Evolutionary conservation across 2,329 filamentous ascomycete genomes (phyloP).

Genomic region (Phyllosticta paracitricarpa): DNA sequence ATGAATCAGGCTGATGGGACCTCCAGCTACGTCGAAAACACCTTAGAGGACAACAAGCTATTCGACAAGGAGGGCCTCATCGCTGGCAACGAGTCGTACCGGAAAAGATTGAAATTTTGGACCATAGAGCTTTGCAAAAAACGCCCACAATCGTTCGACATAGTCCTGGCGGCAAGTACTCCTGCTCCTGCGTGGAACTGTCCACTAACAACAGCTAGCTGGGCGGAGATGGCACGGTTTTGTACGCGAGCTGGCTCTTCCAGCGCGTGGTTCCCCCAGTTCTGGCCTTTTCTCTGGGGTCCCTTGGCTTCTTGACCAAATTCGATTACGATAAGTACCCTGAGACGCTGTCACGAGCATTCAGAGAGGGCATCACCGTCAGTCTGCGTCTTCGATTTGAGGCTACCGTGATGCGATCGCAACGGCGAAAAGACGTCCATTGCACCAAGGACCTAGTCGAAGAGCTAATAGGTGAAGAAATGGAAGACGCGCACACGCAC

Average conservation of each 20-base stretch:
- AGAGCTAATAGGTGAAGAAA: conserved; percentile 78
- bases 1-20: conserved; percentile 4
- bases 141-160: conserved; percentile 82
- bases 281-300: conserved; percentile 82
- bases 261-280: conserved; percentile 91
- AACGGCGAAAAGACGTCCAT: conserved; percentile 33
- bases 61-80: conserved; percentile 67
- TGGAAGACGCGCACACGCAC: conserved; percentile 76
- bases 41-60: conserved; percentile 56
- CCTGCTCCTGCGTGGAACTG: neutral
- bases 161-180: conserved; percentile 61
- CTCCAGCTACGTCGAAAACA: conserved; percentile 59
- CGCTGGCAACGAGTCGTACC: conserved; percentile 46
- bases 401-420: conserved; percentile 81
- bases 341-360: conserved; percentile 59
- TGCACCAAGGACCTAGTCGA: conserved; percentile 60
- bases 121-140: conserved; percentile 65
- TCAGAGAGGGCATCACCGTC: conserved; percentile 76
- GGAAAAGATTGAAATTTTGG: conserved; percentile 68
- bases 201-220: conserved; percentile 33
- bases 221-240: conserved; percentile 90
- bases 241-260: conserved; percentile 95
- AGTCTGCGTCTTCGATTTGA: conserved; percentile 84
- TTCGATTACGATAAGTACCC: conserved; percentile 78
- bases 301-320: conserved; percentile 89